A percentile compares a stretch with the other conserved stretches of the same genome.
phyloP scores from a whole-genome alignment of 202 grass and related monocot species.

The Bolboschoenoplectus hybrid region DNA sequence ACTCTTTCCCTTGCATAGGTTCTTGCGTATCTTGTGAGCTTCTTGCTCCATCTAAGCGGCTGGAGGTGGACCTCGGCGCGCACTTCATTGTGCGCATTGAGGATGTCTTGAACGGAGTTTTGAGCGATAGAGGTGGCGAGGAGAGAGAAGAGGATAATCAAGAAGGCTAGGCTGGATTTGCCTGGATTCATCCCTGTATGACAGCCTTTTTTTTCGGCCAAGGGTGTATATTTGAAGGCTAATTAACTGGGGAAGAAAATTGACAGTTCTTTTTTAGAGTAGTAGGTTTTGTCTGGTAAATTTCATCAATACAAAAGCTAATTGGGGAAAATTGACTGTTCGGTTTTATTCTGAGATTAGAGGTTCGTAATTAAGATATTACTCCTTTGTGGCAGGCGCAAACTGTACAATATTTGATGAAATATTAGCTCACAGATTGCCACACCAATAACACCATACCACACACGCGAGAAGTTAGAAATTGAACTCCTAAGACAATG shows the following conservation, averaged over 20 bases:
- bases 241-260: neutral
- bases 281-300: neutral
- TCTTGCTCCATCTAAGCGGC: slow-evolving; percentile 6
- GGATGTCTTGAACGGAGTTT: slow-evolving; percentile 20
- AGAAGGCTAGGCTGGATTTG: neutral
- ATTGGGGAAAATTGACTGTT: neutral
- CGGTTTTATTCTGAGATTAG: neutral
- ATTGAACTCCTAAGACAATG: too few species aligned
- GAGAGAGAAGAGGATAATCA: neutral
- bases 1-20: slow-evolving; percentile 18
- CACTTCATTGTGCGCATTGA: slow-evolving; percentile 15
- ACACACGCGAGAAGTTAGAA: too few species aligned
- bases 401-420: too few species aligned
- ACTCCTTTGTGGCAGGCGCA: neutral
- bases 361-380: neutral
- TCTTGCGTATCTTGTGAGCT: neutral
- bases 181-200: neutral
- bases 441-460: too few species aligned
- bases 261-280: too few species aligned
- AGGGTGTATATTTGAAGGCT: neutral
- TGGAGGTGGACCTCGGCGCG: neutral
- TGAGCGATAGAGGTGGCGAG: neutral
- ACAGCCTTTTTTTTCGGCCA: neutral
- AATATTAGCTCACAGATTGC: too few species aligned
- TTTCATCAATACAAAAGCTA: neutral